phyloP scores from a whole-genome alignment of 2,329 filamentous ascomycete species.

The Xylariaceae sp. region DNA sequence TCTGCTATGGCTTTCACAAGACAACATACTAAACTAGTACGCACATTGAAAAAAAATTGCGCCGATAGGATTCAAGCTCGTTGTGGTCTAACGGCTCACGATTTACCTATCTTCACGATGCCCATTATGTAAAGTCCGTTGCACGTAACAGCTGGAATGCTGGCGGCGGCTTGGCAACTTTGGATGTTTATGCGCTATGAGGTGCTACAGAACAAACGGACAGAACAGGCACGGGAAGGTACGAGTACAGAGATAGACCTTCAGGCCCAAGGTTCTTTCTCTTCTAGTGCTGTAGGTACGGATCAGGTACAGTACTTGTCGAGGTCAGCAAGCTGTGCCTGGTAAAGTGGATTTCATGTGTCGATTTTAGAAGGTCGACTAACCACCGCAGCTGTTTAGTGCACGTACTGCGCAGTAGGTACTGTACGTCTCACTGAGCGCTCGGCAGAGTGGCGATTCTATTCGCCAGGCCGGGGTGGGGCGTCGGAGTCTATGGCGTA shows the following conservation, averaged over 20 bases:
- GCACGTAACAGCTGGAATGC: not conserved
- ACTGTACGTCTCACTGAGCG: too few relatives aligned
- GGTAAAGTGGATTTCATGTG: slow-evolving; percentile 19
- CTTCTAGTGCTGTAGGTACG: not conserved
- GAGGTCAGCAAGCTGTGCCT: slow-evolving; percentile 16
- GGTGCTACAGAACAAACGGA: not conserved
- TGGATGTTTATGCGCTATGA: slow-evolving; percentile 14
- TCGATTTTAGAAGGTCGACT: not conserved
- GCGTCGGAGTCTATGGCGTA: not conserved
- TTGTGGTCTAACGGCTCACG: not conserved
- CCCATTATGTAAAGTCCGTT: not conserved
- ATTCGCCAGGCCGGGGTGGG: not conserved
- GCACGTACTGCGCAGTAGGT: too few relatives aligned
- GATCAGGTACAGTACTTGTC: not conserved
- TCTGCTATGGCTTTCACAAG: too few relatives aligned
- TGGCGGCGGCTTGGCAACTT: slow-evolving; percentile 17
- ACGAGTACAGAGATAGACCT: not conserved
- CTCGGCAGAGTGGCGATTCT: not conserved
- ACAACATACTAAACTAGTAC: not conserved
- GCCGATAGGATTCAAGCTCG: not conserved
- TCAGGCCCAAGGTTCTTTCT: too few relatives aligned
- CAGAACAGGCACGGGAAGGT: not conserved
- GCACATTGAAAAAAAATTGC: not conserved
- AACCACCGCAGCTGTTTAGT: not conserved
- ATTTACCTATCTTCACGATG: not conserved